Base-by-base conservation (phyloP, 495 filamentous ascomycete species). In the Beverwykella pulmonaria region DNA sequence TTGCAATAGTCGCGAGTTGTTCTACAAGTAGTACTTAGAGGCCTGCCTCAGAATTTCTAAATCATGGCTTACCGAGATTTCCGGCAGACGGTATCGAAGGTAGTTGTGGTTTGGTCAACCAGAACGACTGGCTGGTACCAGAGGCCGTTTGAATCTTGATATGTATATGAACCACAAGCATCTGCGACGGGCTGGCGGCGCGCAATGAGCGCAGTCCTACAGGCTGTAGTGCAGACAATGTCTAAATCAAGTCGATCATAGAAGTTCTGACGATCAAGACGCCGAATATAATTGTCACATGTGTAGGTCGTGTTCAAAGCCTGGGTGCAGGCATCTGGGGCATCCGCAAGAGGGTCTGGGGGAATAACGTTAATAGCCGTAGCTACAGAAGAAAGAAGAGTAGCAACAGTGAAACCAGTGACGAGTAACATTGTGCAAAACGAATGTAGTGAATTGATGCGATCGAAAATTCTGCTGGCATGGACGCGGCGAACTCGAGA, bases 1-100 rank as follows among this genome's bases (percentile, higher is more conserved):
- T 54, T 54, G n/a, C 50, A 54, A n/a, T 54, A 54, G 25, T 54
- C 50, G 20, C 50, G 50, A n/a, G 50, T 26, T 54, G 50, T 54
- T 12, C 48, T 52, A 8, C 48, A 25, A 12, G 9, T n/a, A 10
- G 9, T 22, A n/a, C 9, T 52, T 22, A 52, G 22, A 17, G 8
- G 22, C 8, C 9, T 17, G 9, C 20, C 14, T 25, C 9, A 8
- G 9, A 9, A 9, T 19, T 52, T 19, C 20, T n/a, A 9, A 10
- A 25, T 10, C 9, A 52, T 25, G 22, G 20, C 48, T 10, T 52
- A 52, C 50, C 50, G 50, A 54, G 50, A 54, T 25, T 54, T 54
- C n/a, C 50, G 22, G 25, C 50, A 54, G n/a, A 54, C 50, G 25
- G 19, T 54, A n/a, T 54, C 50, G 22, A 54, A 17, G 17, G 50